Conservation (phyloP, 305 asterid species). For the Fraxinus floribunda region DNA sequence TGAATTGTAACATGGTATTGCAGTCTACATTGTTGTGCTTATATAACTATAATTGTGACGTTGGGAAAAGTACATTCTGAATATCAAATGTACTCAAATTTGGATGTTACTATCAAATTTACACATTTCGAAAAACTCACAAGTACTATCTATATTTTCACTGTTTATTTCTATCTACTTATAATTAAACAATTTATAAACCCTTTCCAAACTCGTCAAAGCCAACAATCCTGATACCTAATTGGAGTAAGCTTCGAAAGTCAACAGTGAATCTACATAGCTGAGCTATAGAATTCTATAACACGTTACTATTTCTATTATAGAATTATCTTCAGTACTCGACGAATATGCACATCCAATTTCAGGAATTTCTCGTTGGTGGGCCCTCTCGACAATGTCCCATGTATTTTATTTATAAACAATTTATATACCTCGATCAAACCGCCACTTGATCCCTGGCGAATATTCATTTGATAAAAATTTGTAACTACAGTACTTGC, state of each 20-base stretch:
- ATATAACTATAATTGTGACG: too few relatives aligned
- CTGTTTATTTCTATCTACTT: too few relatives aligned
- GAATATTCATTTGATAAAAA: conserved; percentile 8
- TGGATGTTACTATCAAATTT: neutral
- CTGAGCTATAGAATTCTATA: too few relatives aligned
- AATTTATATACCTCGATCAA: neutral
- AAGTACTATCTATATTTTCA: too few relatives aligned
- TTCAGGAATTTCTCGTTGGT: neutral
- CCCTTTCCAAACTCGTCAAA: neutral
- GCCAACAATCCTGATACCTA: neutral
- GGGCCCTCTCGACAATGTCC: neutral
- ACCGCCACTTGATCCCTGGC: neutral
- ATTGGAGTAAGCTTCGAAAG: neutral
- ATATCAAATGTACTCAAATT: neutral
- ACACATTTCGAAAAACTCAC: neutral
- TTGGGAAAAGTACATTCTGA: neutral
- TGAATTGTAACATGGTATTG: too few relatives aligned
- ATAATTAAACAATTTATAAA: too few relatives aligned
- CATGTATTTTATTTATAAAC: neutral
- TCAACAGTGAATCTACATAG: too few relatives aligned
- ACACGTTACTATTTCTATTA: neutral
- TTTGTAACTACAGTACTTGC: neutral
- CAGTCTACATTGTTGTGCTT: too few relatives aligned
- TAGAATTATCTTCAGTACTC: neutral
- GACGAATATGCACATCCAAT: neutral